A percentile compares a stretch with the other conserved stretches of the same genome.
Evolutionary conservation across 225 moss, liverwort and hornwort genomes (phyloP).

Genomic region (Sphagnum contortum): DNA sequence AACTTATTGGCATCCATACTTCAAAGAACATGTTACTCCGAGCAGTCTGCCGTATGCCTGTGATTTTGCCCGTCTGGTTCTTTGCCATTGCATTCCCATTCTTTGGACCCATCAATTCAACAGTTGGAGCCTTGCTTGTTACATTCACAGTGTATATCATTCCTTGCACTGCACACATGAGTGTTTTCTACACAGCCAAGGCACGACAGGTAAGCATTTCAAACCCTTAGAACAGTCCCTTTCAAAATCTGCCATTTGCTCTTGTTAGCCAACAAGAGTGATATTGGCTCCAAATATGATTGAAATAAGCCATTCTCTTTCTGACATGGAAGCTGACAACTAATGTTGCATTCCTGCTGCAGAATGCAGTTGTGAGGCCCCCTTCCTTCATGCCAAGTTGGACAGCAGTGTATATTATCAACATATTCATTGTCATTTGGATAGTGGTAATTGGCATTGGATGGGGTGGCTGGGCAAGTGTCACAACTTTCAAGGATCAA

Average conservation of each 20-base stretch:
- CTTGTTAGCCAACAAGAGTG: too few relatives aligned
- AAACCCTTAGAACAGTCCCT: too few relatives aligned
- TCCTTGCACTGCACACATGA: conserved; percentile 12
- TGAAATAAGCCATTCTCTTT: background rate
- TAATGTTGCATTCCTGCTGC: background rate
- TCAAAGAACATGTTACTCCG: conserved; percentile 15
- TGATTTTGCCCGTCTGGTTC: conserved; percentile 19
- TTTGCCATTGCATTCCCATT: conserved; percentile 24
- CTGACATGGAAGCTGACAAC: background rate
- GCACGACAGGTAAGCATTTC: conserved; percentile 17
- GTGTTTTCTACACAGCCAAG: conserved; percentile 16
- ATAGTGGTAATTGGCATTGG: conserved; percentile 10
- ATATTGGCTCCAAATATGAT: too few relatives aligned
- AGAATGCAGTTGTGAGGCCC: conserved; percentile 17
- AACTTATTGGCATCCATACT: conserved; percentile 21
- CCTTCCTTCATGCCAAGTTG: conserved; percentile 15
- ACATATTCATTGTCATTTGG: conserved; percentile 1
- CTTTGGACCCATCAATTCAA: conserved; percentile 29
- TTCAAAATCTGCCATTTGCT: too few relatives aligned
- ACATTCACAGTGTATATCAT: conserved; percentile 25
- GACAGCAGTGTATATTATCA: conserved; percentile 5
- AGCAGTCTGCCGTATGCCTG: conserved; percentile 15
- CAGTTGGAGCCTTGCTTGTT: conserved; percentile 17
- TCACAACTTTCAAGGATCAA: conserved; percentile 17
- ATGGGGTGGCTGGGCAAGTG: conserved; percentile 20